These are phyloP conservation scores for Rhizopogon roseolus DNA, from an alignment of 768 basidiomycete genomes.

Conservation along the genomic window DNA sequence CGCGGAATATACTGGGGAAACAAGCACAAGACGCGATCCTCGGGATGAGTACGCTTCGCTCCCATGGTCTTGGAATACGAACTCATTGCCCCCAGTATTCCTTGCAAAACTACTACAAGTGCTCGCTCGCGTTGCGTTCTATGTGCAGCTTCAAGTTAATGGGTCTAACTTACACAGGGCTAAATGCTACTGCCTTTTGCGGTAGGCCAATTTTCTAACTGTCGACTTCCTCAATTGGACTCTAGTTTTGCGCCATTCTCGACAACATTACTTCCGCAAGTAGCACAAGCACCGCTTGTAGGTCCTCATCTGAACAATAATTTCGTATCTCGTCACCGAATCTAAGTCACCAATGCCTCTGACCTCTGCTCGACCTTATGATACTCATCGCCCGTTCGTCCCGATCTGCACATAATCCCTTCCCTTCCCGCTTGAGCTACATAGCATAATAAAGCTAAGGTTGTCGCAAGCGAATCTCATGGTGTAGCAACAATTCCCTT, in stretches of 20 bases:
- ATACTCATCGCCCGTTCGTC: no score
- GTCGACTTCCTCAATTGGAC: not conserved
- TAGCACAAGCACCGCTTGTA: not conserved
- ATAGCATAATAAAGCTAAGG: no score
- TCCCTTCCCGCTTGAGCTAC: no score
- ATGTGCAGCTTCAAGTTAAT: no score
- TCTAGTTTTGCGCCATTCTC: not conserved
- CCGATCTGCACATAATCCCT: no score
- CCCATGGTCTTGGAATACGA: not conserved
- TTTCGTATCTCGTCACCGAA: not conserved
- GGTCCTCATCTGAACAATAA: not conserved
- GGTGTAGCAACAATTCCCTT: no score
- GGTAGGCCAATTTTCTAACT: conserved; percentile 1
- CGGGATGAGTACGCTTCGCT: not conserved
- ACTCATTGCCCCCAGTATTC: not conserved
- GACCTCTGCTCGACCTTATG: no score
- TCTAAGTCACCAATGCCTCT: no score
- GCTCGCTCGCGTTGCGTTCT: no score
- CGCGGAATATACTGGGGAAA: not conserved
- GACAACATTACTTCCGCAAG: not conserved
- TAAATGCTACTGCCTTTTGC: conserved; percentile 4
- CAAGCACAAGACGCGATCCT: not conserved
- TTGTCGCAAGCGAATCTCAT: no score
- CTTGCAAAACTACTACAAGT: not conserved
- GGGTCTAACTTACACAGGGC: not conserved